These are phyloP conservation scores for Biscogniauxia mediterranea DNA, from an alignment of 2,329 filamentous ascomycete genomes.

Conservation along the genomic window DNA sequence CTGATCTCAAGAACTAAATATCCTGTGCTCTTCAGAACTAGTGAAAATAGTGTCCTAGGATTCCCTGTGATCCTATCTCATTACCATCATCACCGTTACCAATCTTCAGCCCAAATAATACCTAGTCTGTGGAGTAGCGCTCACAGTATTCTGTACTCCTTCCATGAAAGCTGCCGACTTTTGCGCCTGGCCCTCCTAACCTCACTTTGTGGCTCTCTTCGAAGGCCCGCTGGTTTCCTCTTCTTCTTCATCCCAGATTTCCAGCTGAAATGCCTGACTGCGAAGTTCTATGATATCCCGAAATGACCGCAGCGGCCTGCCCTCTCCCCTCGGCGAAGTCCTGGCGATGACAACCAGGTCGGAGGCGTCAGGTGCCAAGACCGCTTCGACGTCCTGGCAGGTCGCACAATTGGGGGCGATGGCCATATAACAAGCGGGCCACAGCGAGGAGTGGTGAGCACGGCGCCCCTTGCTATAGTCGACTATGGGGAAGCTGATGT, in stretches of 20 bases:
- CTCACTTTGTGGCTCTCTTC: background rate
- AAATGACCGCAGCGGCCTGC: conserved; percentile 14
- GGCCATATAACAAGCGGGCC: conserved; percentile 21
- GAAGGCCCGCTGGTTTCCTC: background rate
- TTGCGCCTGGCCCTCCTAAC: background rate
- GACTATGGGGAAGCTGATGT: conserved; percentile 29
- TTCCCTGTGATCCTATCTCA: background rate
- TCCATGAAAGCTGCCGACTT: background rate
- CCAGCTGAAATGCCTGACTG: conserved; percentile 22
- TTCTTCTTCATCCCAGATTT: conserved; percentile 22
- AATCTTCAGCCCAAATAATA: background rate
- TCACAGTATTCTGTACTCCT: background rate
- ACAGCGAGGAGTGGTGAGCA: background rate
- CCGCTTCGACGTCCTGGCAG: conserved; percentile 17
- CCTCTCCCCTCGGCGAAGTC: conserved; percentile 9
- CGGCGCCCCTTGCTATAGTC: conserved; percentile 19
- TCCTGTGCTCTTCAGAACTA: background rate
- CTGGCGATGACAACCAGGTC: conserved; percentile 15
- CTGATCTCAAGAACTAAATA: background rate
- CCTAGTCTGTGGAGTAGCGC: background rate
- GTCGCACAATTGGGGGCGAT: conserved; percentile 17
- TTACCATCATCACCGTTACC: background rate
- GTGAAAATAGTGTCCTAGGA: background rate
- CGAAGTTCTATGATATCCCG: conserved; percentile 10
- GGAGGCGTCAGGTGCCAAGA: conserved; percentile 13